Percentiles rank a stretch among this genome's conserved stretches.
These are phyloP conservation scores for Pseudopithomyces chartarum DNA, from an alignment of 2,329 filamentous ascomycete genomes.

Conservation along the genomic window DNA sequence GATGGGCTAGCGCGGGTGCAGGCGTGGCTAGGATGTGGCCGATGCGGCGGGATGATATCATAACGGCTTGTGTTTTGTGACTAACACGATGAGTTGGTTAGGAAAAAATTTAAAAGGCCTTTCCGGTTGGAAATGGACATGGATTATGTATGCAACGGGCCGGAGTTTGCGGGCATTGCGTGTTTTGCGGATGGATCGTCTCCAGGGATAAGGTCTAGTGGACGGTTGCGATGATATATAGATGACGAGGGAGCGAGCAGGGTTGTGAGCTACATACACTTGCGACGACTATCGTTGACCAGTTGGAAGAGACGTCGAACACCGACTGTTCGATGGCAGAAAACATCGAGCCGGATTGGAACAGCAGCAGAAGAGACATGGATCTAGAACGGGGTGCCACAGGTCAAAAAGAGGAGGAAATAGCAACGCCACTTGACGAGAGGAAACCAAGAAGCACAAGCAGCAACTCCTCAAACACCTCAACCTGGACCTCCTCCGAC, in stretches of 20 bases:
- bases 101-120: no score
- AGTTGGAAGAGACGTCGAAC: no score
- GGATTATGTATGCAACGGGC: no score
- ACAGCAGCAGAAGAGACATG: not conserved
- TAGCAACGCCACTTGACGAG: not conserved
- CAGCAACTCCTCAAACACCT: not conserved
- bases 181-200: not conserved
- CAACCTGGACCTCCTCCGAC: not conserved
- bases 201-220: not conserved
- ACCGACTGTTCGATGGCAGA: slow-evolving; percentile 2
- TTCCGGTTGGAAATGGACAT: no score
- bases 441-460: not conserved
- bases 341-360: not conserved
- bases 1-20: not conserved
- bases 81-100: no score
- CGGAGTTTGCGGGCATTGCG: not conserved
- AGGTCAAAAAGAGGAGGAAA: not conserved
- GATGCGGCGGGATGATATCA: not conserved
- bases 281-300: not conserved
- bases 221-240: not conserved
- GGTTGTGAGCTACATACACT: not conserved
- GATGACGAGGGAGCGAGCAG: not conserved
- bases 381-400: not conserved
- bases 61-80: not conserved
- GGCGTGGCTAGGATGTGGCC: not conserved